Conservation (phyloP, 1,139 yeast genomes). For the Geotrichum fermentans region DNA sequence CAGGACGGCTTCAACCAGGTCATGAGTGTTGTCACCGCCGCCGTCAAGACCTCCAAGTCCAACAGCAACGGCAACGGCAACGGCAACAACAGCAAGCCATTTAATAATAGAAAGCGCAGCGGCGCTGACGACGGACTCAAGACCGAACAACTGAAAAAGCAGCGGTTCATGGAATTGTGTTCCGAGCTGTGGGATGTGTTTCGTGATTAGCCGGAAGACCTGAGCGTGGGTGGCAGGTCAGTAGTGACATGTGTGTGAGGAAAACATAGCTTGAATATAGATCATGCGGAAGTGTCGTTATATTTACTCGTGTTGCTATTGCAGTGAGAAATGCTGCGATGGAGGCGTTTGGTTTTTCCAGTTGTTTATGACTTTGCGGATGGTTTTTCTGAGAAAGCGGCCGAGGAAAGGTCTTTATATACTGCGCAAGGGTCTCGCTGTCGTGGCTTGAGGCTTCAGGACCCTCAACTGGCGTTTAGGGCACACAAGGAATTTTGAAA, state of each 20-base stretch:
- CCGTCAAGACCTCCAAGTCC: not conserved
- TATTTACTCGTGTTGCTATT: too few species aligned
- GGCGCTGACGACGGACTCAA: not conserved
- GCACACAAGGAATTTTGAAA: not conserved
- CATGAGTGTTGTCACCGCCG: not conserved
- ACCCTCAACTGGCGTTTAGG: too few species aligned
- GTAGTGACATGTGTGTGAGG: too few species aligned
- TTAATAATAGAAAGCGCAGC: constrained; percentile 27
- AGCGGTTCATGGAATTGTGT: constrained; percentile 32
- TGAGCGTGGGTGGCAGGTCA: too few species aligned
- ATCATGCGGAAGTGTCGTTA: not conserved
- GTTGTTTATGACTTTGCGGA: too few species aligned
- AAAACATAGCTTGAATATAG: too few species aligned
- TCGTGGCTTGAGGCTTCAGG: not conserved
- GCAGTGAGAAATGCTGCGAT: too few species aligned
- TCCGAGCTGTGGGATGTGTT: constrained; percentile 34
- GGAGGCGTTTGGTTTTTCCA: too few species aligned
- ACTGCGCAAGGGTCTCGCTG: too few species aligned
- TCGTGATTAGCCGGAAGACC: too few species aligned
- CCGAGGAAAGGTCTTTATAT: too few species aligned
- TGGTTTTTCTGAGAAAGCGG: too few species aligned
- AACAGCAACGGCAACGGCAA: constrained; percentile 13
- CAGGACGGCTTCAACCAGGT: not conserved
- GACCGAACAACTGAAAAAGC: constrained; percentile 22
- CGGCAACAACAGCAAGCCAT: constrained; percentile 14